Base-by-base conservation (phyloP, 306 rosid species). In the Castanospermum australe region DNA sequence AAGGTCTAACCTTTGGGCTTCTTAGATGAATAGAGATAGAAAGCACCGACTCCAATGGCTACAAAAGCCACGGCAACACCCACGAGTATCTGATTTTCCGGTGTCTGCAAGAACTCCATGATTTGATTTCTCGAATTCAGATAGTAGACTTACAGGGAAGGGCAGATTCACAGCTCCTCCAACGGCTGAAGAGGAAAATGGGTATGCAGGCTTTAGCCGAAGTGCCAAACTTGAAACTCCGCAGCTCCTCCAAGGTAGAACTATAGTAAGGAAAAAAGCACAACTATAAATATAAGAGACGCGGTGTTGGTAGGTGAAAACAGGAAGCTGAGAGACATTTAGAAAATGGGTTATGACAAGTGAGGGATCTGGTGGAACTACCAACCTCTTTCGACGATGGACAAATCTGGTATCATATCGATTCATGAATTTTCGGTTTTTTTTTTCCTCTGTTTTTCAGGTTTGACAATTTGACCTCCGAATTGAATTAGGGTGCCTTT, bases 21-120 rank as follows among this genome's bases (percentile, higher is more conserved):
- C 55, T 76, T 88, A 15, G 91, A 89, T 30, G 94, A 84, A 63
- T 76, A 86, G 84, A 92, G 83, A 84, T 82, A 85, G 71, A 67
- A 22, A 67, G 90, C 94, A 70, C 78, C 93, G 70, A 62, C 69
- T 6, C 84, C 96, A 89, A 90, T 55, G 61, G 89, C 96, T n/a
- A 83, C 76, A 59, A 90, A 1, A 48, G 96, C 89, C 6, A 91
- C 88, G 0, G 85, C 85, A 0, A 76, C 89, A 51, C 91, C 96
- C 60, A 87, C 71, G 47, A 90, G 75, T 56, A 89, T 81, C 84
- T 85, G 97, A 70, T 81, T 76, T 18, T 92, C 91, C 0, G 88
- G 76, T 0, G 92, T 35, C 61, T 82, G 85, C 28, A 89, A 20
- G 73, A 90, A 87, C 24, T 88, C 96, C 98, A 92, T 94, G 67